Evolutionary conservation across 1,139 yeast species (phyloP).

Genomic region (Debaryomyces fabryi): DNA sequence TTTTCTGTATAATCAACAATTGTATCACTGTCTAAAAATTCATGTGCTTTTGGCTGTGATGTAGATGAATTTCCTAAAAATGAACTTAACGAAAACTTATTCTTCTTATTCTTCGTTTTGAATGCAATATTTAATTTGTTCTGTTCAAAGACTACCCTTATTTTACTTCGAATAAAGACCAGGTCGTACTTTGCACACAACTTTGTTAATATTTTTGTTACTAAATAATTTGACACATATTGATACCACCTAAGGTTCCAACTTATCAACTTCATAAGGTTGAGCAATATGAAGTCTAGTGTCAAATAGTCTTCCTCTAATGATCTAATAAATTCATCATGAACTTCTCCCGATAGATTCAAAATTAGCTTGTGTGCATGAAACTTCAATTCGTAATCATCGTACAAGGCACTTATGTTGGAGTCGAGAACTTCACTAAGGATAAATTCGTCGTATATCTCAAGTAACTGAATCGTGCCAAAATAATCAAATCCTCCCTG

Average conservation of each 20-base stretch:
- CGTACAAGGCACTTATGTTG: conserved; percentile 33
- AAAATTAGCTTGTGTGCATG: conserved; percentile 41
- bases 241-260: conserved; percentile 51
- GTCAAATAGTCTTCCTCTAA: conserved; percentile 34
- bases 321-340: conserved; percentile 27
- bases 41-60: conserved; percentile 18
- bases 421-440: conserved; percentile 37
- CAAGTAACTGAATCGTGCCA: conserved; percentile 40
- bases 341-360: conserved; percentile 25
- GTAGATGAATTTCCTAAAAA: conserved; percentile 15
- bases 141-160: conserved; percentile 39
- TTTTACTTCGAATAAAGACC: conserved; percentile 33
- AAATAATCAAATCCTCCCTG: conserved; percentile 45
- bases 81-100: conserved; percentile 18
- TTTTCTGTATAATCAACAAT: conserved; percentile 36
- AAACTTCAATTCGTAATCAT: conserved; percentile 31
- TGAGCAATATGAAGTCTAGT: conserved; percentile 38
- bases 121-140: conserved; percentile 24
- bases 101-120: conserved; percentile 15
- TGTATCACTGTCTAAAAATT: conserved; percentile 38
- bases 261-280: conserved; percentile 37
- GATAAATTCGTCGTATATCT: conserved; percentile 45
- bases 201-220: conserved; percentile 32
- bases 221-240: conserved; percentile 35
- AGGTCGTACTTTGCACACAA: conserved; percentile 35